These are phyloP conservation scores for Globisporangium acanthophoron DNA, from an alignment of 352 stramenopile species.

Conservation along the genomic window DNA sequence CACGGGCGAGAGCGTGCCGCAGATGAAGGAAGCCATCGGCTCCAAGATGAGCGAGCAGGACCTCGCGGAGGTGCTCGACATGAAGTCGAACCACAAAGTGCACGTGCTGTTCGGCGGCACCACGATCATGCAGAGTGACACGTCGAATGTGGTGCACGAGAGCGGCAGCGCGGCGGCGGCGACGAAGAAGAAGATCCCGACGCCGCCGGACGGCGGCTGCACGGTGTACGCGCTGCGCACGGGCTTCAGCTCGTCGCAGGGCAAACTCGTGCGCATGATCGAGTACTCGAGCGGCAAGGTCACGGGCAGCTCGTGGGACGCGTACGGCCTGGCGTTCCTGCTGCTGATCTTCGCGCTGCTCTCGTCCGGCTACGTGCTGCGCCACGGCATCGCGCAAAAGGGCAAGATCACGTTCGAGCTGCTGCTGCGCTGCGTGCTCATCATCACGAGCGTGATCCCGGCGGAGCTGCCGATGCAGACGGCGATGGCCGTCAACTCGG, in stretches of 20 bases:
- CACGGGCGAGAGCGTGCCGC: slow-evolving; percentile 97
- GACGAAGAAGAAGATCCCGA: slow-evolving; percentile 41
- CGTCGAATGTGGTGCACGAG: slow-evolving; percentile 22
- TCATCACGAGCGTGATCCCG: slow-evolving; percentile 98
- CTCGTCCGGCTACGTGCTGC: slow-evolving; percentile 93
- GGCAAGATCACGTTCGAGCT: slow-evolving; percentile 95
- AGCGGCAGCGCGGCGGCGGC: neutral
- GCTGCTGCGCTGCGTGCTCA: slow-evolving; percentile 96
- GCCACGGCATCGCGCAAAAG: slow-evolving; percentile 81
- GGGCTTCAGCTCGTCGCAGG: slow-evolving; percentile 97
- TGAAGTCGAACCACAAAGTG: slow-evolving; percentile 86
- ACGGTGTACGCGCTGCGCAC: slow-evolving; percentile 95
- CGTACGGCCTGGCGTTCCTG: slow-evolving; percentile 93
- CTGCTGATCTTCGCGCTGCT: slow-evolving; percentile 96
- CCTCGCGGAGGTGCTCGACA: slow-evolving; percentile 65
- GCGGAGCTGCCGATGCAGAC: slow-evolving; percentile 98
- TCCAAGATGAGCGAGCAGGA: slow-evolving; percentile 73
- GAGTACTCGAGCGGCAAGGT: slow-evolving; percentile 97
- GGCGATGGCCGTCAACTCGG: slow-evolving; percentile 96
- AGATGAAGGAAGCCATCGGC: slow-evolving; percentile 95
- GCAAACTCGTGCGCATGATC: slow-evolving; percentile 98
- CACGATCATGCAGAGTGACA: slow-evolving; percentile 85
- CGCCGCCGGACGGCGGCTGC: slow-evolving; percentile 88
- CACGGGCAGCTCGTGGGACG: slow-evolving; percentile 93
- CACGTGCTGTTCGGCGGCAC: slow-evolving; percentile 93